A percentile compares a stretch with the other conserved stretches of the same genome.
These are phyloP conservation scores for Euptelea pleiosperma DNA, from an alignment of 164 flowering plant genomes.

Conservation along the genomic window DNA sequence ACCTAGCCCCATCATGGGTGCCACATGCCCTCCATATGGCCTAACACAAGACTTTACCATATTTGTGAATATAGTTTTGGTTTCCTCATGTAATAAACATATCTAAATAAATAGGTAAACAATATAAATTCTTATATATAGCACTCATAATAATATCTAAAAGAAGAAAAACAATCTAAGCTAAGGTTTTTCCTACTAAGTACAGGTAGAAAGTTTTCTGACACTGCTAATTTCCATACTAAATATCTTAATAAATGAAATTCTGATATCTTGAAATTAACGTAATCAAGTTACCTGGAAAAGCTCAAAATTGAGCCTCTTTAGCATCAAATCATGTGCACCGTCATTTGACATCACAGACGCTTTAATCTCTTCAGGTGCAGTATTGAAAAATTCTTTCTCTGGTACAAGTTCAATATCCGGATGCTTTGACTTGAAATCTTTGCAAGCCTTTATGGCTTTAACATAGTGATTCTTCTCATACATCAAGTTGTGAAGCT, in stretches of 20 bases:
- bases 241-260: neutral
- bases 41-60: too few species aligned
- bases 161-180: too few species aligned
- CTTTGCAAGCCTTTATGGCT: constrained; percentile 95
- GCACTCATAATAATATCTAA: too few species aligned
- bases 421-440: constrained; percentile 89
- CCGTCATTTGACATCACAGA: constrained; percentile 43
- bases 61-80: too few species aligned
- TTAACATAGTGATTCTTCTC: constrained; percentile 92
- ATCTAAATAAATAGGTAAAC: too few species aligned
- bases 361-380: constrained; percentile 69
- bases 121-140: too few species aligned
- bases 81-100: too few species aligned
- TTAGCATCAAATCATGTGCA: constrained; percentile 77
- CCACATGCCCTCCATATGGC: too few species aligned
- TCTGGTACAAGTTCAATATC: constrained; percentile 90
- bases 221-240: neutral
- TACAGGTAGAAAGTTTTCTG: too few species aligned
- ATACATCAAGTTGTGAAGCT: constrained; percentile 94
- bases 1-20: too few species aligned
- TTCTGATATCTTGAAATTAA: neutral
- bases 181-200: too few species aligned
- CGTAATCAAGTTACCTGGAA: constrained; percentile 54
- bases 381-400: constrained; percentile 71
- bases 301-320: constrained; percentile 87